phyloP scores from a whole-genome alignment of 2,329 filamentous ascomycete species.

The Sclerotinia spermophila region DNA sequence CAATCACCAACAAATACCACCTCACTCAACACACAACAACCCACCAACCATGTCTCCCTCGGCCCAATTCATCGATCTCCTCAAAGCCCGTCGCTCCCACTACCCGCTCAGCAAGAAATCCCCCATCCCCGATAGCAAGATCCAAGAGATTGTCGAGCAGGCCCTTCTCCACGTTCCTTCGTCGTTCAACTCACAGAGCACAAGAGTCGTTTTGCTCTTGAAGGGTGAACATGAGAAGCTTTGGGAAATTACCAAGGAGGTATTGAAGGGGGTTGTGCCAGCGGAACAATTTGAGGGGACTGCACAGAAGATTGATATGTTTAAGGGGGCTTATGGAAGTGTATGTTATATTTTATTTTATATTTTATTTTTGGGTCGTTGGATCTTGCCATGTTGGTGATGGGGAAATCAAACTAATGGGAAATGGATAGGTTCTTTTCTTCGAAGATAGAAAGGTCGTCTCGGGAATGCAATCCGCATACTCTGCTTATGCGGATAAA shows the following conservation, averaged over 20 bases:
- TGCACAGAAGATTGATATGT: conserved; percentile 43
- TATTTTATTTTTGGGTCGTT: neutral
- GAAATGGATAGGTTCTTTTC: conserved; percentile 63
- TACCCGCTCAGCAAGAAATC: conserved; percentile 66
- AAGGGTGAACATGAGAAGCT: conserved; percentile 81
- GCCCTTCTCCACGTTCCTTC: conserved; percentile 68
- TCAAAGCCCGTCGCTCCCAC: conserved; percentile 65
- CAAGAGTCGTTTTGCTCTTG: conserved; percentile 73
- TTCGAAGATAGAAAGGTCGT: conserved; percentile 73
- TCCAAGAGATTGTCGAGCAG: conserved; percentile 63
- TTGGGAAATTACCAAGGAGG: conserved; percentile 69
- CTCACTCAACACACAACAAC: neutral
- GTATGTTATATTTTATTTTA: conserved; percentile 46
- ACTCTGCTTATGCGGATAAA: conserved; percentile 70
- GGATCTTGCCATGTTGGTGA: neutral
- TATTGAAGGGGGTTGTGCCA: conserved; percentile 66
- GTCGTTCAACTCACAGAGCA: conserved; percentile 86
- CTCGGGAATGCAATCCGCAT: conserved; percentile 62
- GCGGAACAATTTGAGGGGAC: conserved; percentile 35
- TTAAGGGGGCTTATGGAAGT: conserved; percentile 72
- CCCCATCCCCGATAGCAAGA: conserved; percentile 52
- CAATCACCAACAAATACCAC: no score
- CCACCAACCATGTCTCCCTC: conserved; percentile 14
- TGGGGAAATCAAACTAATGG: neutral
- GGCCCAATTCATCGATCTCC: conserved; percentile 51